These are phyloP conservation scores for Rhizophora mangle DNA, from an alignment of 345 rosid genomes.

Conservation along the genomic window DNA sequence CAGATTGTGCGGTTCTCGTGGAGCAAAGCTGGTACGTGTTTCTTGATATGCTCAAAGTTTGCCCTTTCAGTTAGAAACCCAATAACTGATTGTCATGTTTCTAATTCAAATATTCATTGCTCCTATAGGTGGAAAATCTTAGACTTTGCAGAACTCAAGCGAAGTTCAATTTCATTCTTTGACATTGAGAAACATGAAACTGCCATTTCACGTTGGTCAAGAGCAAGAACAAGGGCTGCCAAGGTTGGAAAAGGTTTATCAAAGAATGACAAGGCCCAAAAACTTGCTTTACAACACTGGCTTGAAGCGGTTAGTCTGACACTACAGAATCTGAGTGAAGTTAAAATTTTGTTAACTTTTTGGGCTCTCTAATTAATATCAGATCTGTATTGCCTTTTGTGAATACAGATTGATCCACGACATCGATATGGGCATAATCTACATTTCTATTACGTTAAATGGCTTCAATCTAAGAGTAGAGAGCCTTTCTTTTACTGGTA, in stretches of 20 bases:
- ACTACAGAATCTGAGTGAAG: neutral
- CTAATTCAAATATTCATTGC: conserved; percentile 19
- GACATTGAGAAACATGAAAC: conserved; percentile 90
- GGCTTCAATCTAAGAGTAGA: conserved; percentile 80
- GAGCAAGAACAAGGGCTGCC: conserved; percentile 93
- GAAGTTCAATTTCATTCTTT: conserved; percentile 84
- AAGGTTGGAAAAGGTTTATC: conserved; percentile 96
- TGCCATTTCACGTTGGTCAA: conserved; percentile 92
- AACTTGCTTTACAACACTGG: conserved; percentile 88
- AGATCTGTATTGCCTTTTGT: neutral
- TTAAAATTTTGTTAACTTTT: neutral
- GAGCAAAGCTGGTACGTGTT: conserved; percentile 79
- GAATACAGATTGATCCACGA: conserved; percentile 79
- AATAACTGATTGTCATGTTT: conserved; percentile 1
- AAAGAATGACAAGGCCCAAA: conserved; percentile 79
- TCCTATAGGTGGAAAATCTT: conserved; percentile 77
- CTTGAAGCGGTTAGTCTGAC: conserved; percentile 84
- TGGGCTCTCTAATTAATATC: conserved; percentile 17
- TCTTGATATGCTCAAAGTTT: neutral
- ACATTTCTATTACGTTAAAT: conserved; percentile 68
- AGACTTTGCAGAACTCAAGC: conserved; percentile 82
- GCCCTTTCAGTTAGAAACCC: neutral
- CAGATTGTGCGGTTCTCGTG: conserved; percentile 88
- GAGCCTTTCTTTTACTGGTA: conserved; percentile 99
- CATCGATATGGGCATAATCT: conserved; percentile 96